Evolutionary conservation across 2,329 filamentous ascomycete genomes (phyloP), one percentile per base, ranked within the genome.

Genomic region (Aspergillus alliaceus): DNA sequence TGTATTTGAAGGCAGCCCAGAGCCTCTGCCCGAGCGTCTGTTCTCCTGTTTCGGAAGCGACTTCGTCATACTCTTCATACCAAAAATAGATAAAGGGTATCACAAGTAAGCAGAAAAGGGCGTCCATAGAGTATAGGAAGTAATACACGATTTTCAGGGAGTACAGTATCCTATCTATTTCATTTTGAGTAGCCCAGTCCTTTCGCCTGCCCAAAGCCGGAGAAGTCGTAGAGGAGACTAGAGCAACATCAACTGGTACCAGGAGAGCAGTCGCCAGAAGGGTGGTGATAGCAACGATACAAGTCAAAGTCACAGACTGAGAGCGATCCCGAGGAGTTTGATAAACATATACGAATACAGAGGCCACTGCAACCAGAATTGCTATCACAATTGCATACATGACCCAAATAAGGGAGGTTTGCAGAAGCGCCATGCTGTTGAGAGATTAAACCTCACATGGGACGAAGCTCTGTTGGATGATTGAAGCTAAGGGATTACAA

Each of bases 31-130:
- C 82, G 57, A 89, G 75, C 2, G 89, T 89, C 71, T 93, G 88
- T 29, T 85, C 86, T 31, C 91, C 90, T 59, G 90, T 85, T 67
- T 96, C 90, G 32, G 88, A 84, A 59, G 92, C 92, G 20, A 93
- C 88, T 76, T 97, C 92, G 68, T 97, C 93, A 64, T 96, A 96
- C 75, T 98, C 95, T 74, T 99, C 95, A 69, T 96, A 95, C 86
- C 90, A 97, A 74, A 99, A 99, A 79, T 99, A 99, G 48, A 93
- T 89, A 71, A 99, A 99, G 0, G 95, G 95, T 20, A 98, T 89
- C 44, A 96, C 84, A 18, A 98, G 74, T 46, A 99, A 81, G 70
- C 95, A 99, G 11, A 99, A 84, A 6, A 97, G 73, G 1, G 92
- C 90, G 74, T 99, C 95, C 64, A 97, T 80, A 66, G 90, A 95